Base-by-base conservation (phyloP, 352 stramenopile species). In the Pythium plurisporium region DNA sequence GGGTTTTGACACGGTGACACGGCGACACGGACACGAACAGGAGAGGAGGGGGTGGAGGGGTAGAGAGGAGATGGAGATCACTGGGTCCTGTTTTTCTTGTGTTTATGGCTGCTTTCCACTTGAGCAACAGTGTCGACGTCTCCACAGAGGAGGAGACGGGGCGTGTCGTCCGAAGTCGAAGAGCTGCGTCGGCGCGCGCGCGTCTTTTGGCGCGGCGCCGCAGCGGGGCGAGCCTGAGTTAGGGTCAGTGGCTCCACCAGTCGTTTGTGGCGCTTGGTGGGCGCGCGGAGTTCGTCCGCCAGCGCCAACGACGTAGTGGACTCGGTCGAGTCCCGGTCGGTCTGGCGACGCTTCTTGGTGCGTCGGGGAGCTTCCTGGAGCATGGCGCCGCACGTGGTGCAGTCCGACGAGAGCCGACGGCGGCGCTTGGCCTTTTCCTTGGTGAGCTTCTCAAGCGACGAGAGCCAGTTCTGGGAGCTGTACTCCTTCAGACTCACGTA, bases 401-500 rank as follows among this genome's bases (percentile, higher is more conserved):
- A 69, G 37, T 69, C 68, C 7, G 68, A 73, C 12, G 72, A 75
- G 37, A 63, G 62, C 17, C 70, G 73, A 5, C 69, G 56, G 2
- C 62, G 56, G 11, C 65, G 40, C 57, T 73, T 62, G 34, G 74
- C 52, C 37, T 67, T 60, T 9, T 76, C 57, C 55, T 74, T 74
- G 5, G 72, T 73, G 48, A 86, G 71, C 60, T 83, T 76, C 47
- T 85, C 71, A 50, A 89, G 63, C 12, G 69, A 74, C 36, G 73
- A 72, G 27, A 87, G 60, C 74, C 76, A 89, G 55, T 87, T 68
- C 44, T 73, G 79, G 9, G 79, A 80, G 34, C 72, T 76, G 64
- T 89, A 89, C 53, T 79, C 68, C 49, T 89, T 89, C n/a, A 89
- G 57, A 31, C 76, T 89, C 55, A 86, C 74, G 53, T 89, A 89